Base-by-base conservation (phyloP, 352 stramenopile species). In the Globisporangium solare region DNA sequence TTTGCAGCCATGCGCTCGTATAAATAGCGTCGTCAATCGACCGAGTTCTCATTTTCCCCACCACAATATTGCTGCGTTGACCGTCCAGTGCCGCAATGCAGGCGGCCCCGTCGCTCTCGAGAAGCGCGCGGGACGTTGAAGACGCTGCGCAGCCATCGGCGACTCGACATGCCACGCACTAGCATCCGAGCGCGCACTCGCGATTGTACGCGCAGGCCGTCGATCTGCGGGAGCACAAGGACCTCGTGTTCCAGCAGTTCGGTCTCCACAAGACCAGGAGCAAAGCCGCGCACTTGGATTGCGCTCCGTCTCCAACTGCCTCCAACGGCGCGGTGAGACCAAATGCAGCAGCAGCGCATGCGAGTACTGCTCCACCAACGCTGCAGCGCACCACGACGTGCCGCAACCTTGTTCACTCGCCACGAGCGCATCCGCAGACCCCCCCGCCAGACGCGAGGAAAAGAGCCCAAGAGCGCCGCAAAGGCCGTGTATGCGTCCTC, bases 141-240 rank as follows among this genome's bases (percentile, higher is more conserved):
- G 27, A 35, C 6, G 27, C 27, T 11, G 27, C 27, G 27, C 27
- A 35, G 27, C 1, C 39, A 18, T 43, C 39, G 12, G 3, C 39
- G 12, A 6, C 52, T 21, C 50, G 49, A 35, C 13, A 42, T 18
- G n/a, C 35, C 3, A 0, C 46, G 15, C n/a, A 21, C 11, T 39
- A 41, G 35, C 67, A 21, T 42, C 68, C 63, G 12, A 66, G 64
- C 1, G 68, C 72, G 18, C 83, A 74, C 57, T 65, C 74, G 21
- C 68, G 80, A 12, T 59, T 91, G 40, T 91, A 89, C 52, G 64
- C 73, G 0, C 76, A 89, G 47, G 80, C 67, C 17, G 70, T 75
- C 46, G 70, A 79, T 42, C 53, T 78, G n/a, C 63, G 74, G 24
- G 63, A 76, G 27, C 73, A 89, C 63, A 88, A 86, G 54, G 65